Conservation (phyloP, 495 filamentous ascomycete genomes). For the Penicillium pulvis region DNA sequence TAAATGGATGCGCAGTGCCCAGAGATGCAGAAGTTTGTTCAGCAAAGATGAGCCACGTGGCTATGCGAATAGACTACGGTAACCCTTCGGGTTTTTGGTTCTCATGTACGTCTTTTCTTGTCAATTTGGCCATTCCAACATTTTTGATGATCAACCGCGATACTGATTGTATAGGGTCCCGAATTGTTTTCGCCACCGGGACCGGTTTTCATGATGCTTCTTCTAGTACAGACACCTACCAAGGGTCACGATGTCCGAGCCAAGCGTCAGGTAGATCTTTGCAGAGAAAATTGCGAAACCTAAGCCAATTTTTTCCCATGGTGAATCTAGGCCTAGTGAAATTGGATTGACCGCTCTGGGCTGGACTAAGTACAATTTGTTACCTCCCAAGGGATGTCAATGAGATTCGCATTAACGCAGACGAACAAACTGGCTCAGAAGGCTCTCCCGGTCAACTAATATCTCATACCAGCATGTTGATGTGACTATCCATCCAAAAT, state of each 20-base stretch:
- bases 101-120: slow-evolving; percentile 18
- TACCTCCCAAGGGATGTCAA: slow-evolving; percentile 13
- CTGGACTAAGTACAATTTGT: slow-evolving; percentile 15
- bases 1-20: slow-evolving; percentile 13
- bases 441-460: no score
- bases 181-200: slow-evolving; percentile 19
- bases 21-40: slow-evolving; percentile 23
- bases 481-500: no score
- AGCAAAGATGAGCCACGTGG: slow-evolving; percentile 18
- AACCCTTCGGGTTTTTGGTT: slow-evolving; percentile 23
- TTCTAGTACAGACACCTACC: slow-evolving; percentile 19
- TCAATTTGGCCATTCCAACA: background rate
- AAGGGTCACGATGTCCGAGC: slow-evolving; percentile 18
- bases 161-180: slow-evolving; percentile 11
- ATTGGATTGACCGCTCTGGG: slow-evolving; percentile 10
- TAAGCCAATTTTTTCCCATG: slow-evolving; percentile 11
- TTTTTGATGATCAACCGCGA: no score
- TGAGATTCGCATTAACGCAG: no score
- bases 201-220: slow-evolving; percentile 21
- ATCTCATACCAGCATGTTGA: no score
- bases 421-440: no score
- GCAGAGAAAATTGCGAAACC: slow-evolving; percentile 16
- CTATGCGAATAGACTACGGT: slow-evolving; percentile 15
- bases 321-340: slow-evolving; percentile 22
- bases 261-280: slow-evolving; percentile 17